Evolutionary conservation across 345 rosid species (phyloP).

Genomic region (Rhodamnia argentea): DNA sequence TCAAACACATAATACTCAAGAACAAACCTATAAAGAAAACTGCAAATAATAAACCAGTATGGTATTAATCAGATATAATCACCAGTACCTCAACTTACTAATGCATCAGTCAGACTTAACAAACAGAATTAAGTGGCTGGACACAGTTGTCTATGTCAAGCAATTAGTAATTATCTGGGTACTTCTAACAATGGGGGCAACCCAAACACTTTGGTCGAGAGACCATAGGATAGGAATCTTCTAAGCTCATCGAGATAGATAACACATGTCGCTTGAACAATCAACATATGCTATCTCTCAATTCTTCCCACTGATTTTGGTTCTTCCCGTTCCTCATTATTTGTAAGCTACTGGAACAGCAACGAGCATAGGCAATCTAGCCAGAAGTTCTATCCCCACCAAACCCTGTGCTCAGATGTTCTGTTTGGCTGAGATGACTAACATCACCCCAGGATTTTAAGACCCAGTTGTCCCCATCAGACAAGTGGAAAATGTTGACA

Average conservation of each 20-base stretch:
- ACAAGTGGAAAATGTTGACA: conserved; percentile 46
- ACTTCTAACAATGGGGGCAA: not conserved
- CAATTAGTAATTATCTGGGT: not conserved
- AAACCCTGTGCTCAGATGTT: conserved; percentile 45
- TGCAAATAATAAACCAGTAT: not conserved
- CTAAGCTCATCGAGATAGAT: not conserved
- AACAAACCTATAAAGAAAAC: not conserved
- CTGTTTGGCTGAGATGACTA: conserved; percentile 20
- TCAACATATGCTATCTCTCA: not conserved
- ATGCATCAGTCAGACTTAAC: not conserved
- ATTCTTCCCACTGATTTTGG: not conserved
- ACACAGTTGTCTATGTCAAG: not conserved
- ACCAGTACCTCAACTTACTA: not conserved
- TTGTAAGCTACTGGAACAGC: not conserved
- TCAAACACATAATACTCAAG: not conserved
- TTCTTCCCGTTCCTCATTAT: not conserved
- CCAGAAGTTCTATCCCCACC: conserved; percentile 72
- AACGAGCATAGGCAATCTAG: conserved; percentile 8
- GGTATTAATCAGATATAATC: not conserved
- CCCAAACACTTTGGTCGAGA: not conserved
- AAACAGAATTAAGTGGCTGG: not conserved
- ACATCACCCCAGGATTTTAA: conserved; percentile 33
- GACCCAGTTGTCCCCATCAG: conserved; percentile 34
- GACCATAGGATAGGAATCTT: not conserved
- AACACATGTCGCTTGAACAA: not conserved